Evolutionary conservation across 345 rosid species (phyloP).

Genomic region (Citrus mangshanensis): DNA sequence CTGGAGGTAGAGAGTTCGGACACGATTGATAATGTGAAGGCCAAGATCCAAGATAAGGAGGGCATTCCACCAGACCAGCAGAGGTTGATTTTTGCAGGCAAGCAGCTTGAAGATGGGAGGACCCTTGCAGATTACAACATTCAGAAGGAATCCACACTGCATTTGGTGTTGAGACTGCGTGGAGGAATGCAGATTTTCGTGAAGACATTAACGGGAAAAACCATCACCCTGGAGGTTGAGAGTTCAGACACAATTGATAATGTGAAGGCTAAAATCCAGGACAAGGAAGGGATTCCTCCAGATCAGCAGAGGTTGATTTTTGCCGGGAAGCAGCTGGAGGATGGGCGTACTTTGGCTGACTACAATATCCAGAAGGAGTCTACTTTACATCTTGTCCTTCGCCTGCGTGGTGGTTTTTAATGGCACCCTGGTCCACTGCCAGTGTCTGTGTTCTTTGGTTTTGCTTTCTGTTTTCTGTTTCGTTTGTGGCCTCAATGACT

Average conservation of each 20-base stretch:
- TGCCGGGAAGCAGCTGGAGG: conserved; percentile 45
- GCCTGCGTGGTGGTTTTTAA: conserved; percentile 53
- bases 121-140: conserved; percentile 39
- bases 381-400: conserved; percentile 52
- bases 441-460: too few relatives aligned
- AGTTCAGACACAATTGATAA: conserved; percentile 41
- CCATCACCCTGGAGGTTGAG: conserved; percentile 43
- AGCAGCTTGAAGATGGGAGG: conserved; percentile 41
- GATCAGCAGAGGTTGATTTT: conserved; percentile 49
- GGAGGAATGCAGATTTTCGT: conserved; percentile 52
- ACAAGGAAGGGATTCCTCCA: conserved; percentile 46
- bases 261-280: conserved; percentile 39
- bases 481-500: not conserved
- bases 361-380: conserved; percentile 56
- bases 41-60: conserved; percentile 41
- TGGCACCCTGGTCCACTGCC: not conserved
- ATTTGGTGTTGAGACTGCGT: conserved; percentile 33
- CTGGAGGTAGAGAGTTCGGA: conserved; percentile 38
- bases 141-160: conserved; percentile 40
- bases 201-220: conserved; percentile 41
- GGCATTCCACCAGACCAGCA: conserved; percentile 44
- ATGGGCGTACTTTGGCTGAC: conserved; percentile 42
- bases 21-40: conserved; percentile 34
- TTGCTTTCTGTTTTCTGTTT: not conserved
- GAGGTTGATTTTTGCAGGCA: conserved; percentile 38